Percentiles rank a stretch among this genome's conserved stretches.
phyloP scores from a whole-genome alignment of 352 stramenopile genomes.

The Pythium aristosporum region DNA sequence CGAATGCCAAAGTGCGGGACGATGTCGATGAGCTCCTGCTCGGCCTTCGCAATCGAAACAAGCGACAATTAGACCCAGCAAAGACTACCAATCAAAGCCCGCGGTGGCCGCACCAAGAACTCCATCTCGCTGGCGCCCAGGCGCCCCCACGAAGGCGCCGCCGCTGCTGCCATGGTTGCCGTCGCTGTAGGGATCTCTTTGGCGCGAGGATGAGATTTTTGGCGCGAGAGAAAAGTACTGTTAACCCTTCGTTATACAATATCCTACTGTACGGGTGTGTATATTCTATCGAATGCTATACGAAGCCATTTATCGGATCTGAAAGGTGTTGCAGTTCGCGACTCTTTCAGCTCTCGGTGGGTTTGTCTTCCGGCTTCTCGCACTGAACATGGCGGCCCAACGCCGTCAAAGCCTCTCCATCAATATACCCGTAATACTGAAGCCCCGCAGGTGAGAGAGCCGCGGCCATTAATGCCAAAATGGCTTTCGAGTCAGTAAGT shows the following conservation, averaged over 20 bases:
- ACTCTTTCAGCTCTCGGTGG: background rate
- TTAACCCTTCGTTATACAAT: background rate
- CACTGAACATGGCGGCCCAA: no score
- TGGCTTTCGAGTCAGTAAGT: no score
- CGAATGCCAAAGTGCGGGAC: conserved; percentile 84
- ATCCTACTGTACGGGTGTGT: background rate
- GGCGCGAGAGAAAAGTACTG: background rate
- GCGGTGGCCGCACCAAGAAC: conserved; percentile 56
- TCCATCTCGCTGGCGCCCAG: conserved; percentile 71
- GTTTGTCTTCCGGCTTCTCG: background rate
- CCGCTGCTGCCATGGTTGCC: conserved; percentile 18
- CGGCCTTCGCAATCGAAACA: conserved; percentile 41
- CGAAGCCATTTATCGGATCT: background rate
- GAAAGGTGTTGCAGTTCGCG: background rate
- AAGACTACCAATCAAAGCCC: background rate
- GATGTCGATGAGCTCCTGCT: conserved; percentile 86
- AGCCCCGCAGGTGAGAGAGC: no score
- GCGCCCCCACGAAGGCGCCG: conserved; percentile 28
- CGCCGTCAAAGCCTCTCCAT: no score
- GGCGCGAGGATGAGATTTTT: background rate
- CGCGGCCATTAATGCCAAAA: no score
- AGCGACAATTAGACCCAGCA: background rate
- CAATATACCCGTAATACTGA: no score
- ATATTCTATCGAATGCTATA: background rate
- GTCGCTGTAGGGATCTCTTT: background rate